Evolutionary conservation across 441 rosid genomes (phyloP).

Genomic region (Mallotus repandus): DNA sequence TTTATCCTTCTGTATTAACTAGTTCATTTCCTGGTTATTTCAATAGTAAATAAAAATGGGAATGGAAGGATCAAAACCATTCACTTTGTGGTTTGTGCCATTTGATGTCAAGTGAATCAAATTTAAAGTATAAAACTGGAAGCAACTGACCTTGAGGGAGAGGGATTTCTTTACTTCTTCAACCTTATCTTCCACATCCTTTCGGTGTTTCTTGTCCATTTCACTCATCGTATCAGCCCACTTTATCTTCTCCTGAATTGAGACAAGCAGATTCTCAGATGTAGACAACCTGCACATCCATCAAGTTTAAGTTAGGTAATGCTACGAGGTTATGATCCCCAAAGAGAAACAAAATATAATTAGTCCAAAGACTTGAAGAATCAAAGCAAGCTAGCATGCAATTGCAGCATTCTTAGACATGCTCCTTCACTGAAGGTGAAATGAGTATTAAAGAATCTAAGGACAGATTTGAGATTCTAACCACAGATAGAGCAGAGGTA

Average conservation of each 20-base stretch:
- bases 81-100: not conserved
- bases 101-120: not conserved
- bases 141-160: constrained; percentile 87
- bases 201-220: constrained; percentile 69
- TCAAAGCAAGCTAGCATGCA: not conserved
- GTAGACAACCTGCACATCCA: constrained; percentile 65
- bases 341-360: not conserved
- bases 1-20: not conserved
- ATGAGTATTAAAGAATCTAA: not conserved
- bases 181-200: constrained; percentile 76
- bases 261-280: constrained; percentile 75
- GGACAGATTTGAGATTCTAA: not conserved
- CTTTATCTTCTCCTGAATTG: constrained; percentile 95
- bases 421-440: not conserved
- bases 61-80: not conserved
- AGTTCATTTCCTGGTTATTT: not conserved
- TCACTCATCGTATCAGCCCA: constrained; percentile 98
- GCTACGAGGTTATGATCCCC: not conserved
- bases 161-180: constrained; percentile 89
- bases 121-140: constrained; percentile 30
- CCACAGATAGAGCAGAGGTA: too few relatives aligned
- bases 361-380: not conserved
- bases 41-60: not conserved
- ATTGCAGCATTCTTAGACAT: not conserved
- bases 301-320: constrained; percentile 15